Evolutionary conservation across 208 protist species (phyloP), one percentile per base, ranked within the genome.

Genomic region (Histomonas meleagridis): DNA sequence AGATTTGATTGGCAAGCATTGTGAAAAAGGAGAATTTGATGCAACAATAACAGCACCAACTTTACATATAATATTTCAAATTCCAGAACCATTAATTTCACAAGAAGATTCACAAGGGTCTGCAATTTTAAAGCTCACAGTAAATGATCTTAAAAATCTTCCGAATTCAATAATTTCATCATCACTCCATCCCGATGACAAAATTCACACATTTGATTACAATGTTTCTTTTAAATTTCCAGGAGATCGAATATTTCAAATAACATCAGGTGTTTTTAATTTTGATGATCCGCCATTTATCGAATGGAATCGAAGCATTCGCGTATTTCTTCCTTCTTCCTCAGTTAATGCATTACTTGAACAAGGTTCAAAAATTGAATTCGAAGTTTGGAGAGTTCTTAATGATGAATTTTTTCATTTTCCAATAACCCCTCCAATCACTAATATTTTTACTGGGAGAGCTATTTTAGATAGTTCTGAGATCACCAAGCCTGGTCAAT

Each of bases 141-240:
- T 43, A 26, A 43, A 81, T 51, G 43, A 81, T n/a, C n/a, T 81
- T 3, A 81, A 26, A 51, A 81, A 32, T 46, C 70, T 81, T 48
- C 70, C 70, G 32, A 3, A 1, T 32, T 3, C 70, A 21, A 51
- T 81, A 32, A 23, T 81, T 32, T 32, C 21, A 23, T 81, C 70
- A 7, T 32, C 70, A 51, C 43, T 81, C 0, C 43, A 81, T 51
- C 32, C 16, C 16, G 70, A 81, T 51, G 43, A 81, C 43, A 32
- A 81, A 81, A 43, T 81, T 48, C 70, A 81, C n/a, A 32, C 70
- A n/a, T 81, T 81, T 51, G 70, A 81, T 51, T 81, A 81, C 43
- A 81, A 38, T 38, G 70, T 81, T n/a, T 35, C 70, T 32, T 81
- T 81, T 51, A 81, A 43, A 81, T 81, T 81, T 23, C 70, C 70